Conservation (phyloP, 176 grass and related monocot species). For the Oryza glumipatula region DNA sequence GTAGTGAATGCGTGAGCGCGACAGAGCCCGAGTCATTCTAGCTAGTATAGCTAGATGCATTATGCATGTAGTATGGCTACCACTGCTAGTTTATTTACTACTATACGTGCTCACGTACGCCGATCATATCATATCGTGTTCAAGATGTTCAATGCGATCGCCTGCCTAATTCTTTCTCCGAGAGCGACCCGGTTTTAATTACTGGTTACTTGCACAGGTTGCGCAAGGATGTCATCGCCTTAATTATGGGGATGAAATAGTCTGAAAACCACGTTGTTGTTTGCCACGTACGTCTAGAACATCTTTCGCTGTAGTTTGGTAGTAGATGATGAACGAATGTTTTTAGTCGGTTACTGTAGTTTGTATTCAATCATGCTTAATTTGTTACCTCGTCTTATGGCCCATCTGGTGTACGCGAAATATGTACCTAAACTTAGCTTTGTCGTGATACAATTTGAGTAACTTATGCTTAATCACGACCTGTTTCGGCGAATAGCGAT, state of each 20-base stretch:
- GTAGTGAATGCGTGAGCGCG: no score
- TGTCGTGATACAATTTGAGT: background rate
- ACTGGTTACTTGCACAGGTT: background rate
- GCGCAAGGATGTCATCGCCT: no score
- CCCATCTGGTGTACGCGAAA: background rate
- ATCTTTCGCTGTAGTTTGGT: background rate
- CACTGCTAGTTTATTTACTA: no score
- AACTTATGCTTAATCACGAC: background rate
- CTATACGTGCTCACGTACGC: no score
- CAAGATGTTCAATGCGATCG: no score
- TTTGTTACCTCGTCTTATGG: background rate
- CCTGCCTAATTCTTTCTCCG: background rate
- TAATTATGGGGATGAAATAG: background rate
- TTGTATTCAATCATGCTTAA: no score
- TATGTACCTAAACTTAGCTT: background rate
- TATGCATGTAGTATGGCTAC: no score
- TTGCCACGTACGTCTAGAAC: background rate
- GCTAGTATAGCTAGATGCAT: no score
- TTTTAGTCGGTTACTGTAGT: background rate
- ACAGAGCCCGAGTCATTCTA: no score
- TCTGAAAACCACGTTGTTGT: background rate
- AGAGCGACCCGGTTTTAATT: background rate
- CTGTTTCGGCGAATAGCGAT: background rate
- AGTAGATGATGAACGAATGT: background rate
- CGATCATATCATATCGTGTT: no score